These are phyloP conservation scores for Salvia splendens DNA, from an alignment of 257 asterid genomes.

Conservation along the genomic window DNA sequence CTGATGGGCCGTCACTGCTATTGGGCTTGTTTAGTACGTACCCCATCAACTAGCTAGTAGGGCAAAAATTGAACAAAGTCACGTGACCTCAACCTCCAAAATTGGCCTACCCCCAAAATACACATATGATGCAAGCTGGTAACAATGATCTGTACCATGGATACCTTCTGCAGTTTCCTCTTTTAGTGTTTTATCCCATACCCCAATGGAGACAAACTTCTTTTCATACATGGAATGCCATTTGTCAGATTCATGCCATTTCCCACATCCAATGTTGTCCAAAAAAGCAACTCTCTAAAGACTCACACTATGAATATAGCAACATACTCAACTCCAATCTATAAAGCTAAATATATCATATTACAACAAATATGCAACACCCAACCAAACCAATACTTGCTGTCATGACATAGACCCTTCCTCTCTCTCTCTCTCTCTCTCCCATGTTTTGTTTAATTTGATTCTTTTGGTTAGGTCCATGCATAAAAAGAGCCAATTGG, in stretches of 20 bases:
- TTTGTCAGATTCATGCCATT: slow-evolving; percentile 35
- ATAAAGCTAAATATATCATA: slow-evolving; percentile 35
- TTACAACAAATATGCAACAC: slow-evolving; percentile 13
- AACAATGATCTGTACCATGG: background rate
- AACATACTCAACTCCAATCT: slow-evolving; percentile 20
- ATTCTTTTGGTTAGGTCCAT: slow-evolving; percentile 38
- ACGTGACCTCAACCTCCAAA: slow-evolving; percentile 8
- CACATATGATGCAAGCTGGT: slow-evolving; percentile 12
- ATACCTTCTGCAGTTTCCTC: slow-evolving; percentile 33
- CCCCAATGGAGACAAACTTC: slow-evolving; percentile 33
- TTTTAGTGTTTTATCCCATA: slow-evolving; percentile 31
- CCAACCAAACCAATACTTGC: background rate
- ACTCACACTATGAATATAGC: slow-evolving; percentile 30
- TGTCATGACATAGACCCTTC: slow-evolving; percentile 36
- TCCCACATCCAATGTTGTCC: slow-evolving; percentile 30
- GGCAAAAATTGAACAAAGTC: slow-evolving; percentile 19
- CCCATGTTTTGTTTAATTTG: slow-evolving; percentile 27
- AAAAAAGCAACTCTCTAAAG: slow-evolving; percentile 27
- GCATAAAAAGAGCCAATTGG: slow-evolving; percentile 34
- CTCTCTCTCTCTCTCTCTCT: background rate
- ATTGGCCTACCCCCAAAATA: background rate
- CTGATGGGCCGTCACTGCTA: too few species aligned
- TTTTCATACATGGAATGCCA: slow-evolving; percentile 45
- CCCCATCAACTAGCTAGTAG: too few species aligned
- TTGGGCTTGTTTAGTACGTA: too few species aligned